Conservation (phyloP, 345 rosid species). For the Geranium rotundifolium region DNA sequence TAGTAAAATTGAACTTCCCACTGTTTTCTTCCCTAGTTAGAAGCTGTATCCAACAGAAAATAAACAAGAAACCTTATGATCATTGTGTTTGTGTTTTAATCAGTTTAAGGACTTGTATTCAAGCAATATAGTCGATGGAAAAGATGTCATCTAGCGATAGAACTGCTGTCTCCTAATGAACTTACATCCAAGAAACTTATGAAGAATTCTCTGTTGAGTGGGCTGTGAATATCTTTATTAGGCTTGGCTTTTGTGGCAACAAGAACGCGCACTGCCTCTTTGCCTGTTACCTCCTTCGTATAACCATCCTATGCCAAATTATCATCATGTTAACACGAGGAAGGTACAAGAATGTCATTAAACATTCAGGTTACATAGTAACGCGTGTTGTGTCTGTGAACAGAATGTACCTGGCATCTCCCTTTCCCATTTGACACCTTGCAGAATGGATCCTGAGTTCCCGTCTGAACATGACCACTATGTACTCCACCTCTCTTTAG, state of each 20-base stretch:
- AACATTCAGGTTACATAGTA: too few relatives aligned
- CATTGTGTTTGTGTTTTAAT: neutral
- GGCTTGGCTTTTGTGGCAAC: constrained; percentile 73
- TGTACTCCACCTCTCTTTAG: constrained; percentile 53
- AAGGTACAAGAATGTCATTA: neutral
- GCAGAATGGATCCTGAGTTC: constrained; percentile 62
- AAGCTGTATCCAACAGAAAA: constrained; percentile 29
- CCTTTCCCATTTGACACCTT: constrained; percentile 43
- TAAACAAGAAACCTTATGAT: neutral
- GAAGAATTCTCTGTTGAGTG: constrained; percentile 54
- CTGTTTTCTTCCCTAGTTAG: constrained; percentile 45
- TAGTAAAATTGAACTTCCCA: constrained; percentile 61
- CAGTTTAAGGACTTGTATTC: neutral
- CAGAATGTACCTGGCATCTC: constrained; percentile 54
- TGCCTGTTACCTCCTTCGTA: constrained; percentile 48
- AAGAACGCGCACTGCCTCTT: constrained; percentile 58
- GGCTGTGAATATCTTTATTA: constrained; percentile 28
- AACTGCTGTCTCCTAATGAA: neutral
- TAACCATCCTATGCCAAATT: constrained; percentile 55
- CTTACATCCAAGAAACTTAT: constrained; percentile 78
- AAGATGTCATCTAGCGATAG: too few relatives aligned
- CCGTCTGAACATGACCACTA: constrained; percentile 80
- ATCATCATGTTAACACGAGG: neutral
- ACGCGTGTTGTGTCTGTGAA: too few relatives aligned
- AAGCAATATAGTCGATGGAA: neutral